Conservation (phyloP, 2,329 filamentous ascomycete species). For the Fusarium sp. region DNA sequence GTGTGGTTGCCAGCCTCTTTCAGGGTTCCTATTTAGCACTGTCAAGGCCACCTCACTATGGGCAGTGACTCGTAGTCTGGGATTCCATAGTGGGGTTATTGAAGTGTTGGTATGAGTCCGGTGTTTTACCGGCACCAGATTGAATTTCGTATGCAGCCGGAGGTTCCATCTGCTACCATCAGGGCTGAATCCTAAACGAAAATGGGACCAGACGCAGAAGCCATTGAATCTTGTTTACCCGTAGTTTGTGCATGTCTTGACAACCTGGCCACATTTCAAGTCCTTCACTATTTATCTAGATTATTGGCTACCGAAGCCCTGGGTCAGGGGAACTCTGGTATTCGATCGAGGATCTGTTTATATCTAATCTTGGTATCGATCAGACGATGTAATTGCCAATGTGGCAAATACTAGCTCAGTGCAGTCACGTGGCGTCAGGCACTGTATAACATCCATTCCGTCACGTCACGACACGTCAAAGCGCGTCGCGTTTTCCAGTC, state of each 20-base stretch:
- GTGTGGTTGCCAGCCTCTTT: conserved; percentile 19
- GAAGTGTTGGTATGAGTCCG: conserved; percentile 35
- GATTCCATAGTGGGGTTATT: conserved; percentile 39
- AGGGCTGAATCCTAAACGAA: conserved; percentile 56
- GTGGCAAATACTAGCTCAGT: conserved; percentile 36
- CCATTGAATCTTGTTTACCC: conserved; percentile 30
- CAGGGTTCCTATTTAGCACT: conserved; percentile 36
- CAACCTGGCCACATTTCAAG: neutral
- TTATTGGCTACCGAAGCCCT: conserved; percentile 39
- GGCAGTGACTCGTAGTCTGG: conserved; percentile 8
- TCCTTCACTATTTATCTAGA: conserved; percentile 2
- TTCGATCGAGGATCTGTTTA: conserved; percentile 30
- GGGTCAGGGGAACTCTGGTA: conserved; percentile 37
- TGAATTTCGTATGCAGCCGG: conserved; percentile 29
- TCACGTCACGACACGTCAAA: conserved; percentile 21
- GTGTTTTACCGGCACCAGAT: conserved; percentile 51
- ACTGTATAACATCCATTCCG: conserved; percentile 15
- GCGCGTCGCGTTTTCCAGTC: conserved; percentile 30
- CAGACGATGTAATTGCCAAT: conserved; percentile 18
- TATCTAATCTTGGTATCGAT: conserved; percentile 29
- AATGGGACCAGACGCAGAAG: conserved; percentile 41
- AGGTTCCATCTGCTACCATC: conserved; percentile 40
- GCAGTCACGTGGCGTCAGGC: conserved; percentile 33
- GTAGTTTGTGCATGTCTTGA: conserved; percentile 21
- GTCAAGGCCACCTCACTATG: conserved; percentile 33